Evolutionary conservation across 75 land plant genomes (phyloP), one percentile per base, ranked within the genome.

Genomic region (Pinus taeda): DNA sequence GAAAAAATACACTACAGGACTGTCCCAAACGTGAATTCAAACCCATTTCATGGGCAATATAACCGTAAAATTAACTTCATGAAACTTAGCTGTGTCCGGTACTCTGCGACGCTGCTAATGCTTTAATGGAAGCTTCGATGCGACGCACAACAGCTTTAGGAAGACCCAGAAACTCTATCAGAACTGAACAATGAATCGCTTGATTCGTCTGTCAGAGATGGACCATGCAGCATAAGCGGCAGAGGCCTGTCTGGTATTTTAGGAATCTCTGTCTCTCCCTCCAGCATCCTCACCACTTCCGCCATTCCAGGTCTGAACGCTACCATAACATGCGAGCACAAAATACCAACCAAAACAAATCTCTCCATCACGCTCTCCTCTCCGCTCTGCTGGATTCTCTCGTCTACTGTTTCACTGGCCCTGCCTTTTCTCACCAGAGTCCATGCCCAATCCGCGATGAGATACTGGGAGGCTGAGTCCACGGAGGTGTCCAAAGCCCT

Each of bases 391-490:
- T 78, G 62, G 4, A 85, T 75, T 60, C 29, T 60, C 15, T 66
- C 30, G 29, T 82, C 84, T 21, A 85, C 67, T 26, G 82, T 59
- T 15, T 82, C 80, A 17, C 22, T 49, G 29, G 61, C 26, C 57
- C 67, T 82, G 29, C 81, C 84, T 20, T 62, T 63, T 64, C 78
- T 85, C 1, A 82, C 85, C 33, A 81, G 26, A 39, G 18, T 18
- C 86, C 86, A 85, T 4, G 86, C 86, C 86, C 84, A 85, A 61
- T 85, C 86, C 1, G 83, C 61, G 3, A 84, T 69, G 55, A 79
- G 74, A 42, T 36, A 67, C 8, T 80, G n/a, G 21, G 60, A 57
- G 18, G 15, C 0, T 8, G 58, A 6, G 11, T 61, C 57, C 0
- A 39, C 65, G 6, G 62, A n/a, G 4, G 39, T 21, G 36, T 73